Base-by-base conservation (phyloP, 129 eudicot genomes). In the Chrysanthemum seticuspe region DNA sequence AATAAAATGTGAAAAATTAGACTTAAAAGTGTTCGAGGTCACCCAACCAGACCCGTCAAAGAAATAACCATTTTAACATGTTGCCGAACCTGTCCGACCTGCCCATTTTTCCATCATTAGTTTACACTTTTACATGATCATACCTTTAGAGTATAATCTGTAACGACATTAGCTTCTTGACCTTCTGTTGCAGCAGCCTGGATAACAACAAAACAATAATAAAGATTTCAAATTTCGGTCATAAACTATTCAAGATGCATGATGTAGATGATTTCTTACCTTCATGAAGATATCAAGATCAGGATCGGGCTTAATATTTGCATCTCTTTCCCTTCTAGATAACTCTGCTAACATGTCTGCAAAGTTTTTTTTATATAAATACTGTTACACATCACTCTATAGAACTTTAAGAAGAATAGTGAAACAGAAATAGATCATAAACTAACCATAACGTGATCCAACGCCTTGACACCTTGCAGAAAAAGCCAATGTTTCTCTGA, bases 381-480 rank as follows among this genome's bases (percentile, higher is more conserved):
- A 65, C 0, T 49, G 65, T 67, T 77, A 70, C 7, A 51, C 14
- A 50, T 6, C 44, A 23, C 45, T 50, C 14, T 21, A 14, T 7
- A 29, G 6, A 63, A 34, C 27, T 68, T 34, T 4, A 1, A 64
- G 50, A 62, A 59, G 5, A 44, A 61, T 6, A 4, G 15, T 11
- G 27, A 62, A 10, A 48, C 10, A 27, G 12, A 53, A 13, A 74
- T 45, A 8, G 8, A 29, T 23, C 18, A 49, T 7, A 14, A 54
- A 75, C 92, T 78, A 75, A 92, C 98, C 98, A 49, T 92, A 89
- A 36, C 96, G 90, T 2, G 85, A 86, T 70, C 98, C 98, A 74
- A 92, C 86, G 21, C 98, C 98, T 76, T 92, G 98, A 66, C 88
- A 85, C 77, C 98, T 87, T 45, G 94, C 98, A 19, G 96, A 87